phyloP scores from a whole-genome alignment of 768 basidiomycete species.

The Amanita jacksonii region DNA sequence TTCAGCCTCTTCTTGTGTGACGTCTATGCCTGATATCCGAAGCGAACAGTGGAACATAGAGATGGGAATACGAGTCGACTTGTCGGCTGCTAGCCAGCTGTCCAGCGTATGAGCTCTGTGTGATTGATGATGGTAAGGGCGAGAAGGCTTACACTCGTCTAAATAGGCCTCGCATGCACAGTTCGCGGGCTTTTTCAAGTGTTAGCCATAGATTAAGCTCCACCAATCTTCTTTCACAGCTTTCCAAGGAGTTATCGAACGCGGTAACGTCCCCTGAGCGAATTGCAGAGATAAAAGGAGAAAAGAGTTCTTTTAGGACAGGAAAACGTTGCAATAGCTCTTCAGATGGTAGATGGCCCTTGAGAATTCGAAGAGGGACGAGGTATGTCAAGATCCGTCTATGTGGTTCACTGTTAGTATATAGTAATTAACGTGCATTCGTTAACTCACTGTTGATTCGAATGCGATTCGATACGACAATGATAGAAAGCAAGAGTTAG shows the following conservation, averaged over 20 bases:
- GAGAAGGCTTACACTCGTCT: conserved; percentile 50
- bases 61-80: conserved; percentile 71
- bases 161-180: conserved; percentile 79
- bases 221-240: conserved; percentile 64
- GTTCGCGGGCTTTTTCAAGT: conserved; percentile 80
- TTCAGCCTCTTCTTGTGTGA: conserved; percentile 77
- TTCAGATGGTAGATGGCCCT: conserved; percentile 75
- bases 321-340: conserved; percentile 68
- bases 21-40: conserved; percentile 57
- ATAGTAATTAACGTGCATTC: background rate
- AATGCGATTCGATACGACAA: conserved; percentile 58
- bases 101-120: background rate
- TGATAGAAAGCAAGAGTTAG: conserved; percentile 80
- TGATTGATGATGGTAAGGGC: background rate
- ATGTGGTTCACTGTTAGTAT: conserved; percentile 1
- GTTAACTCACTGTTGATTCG: conserved; percentile 71
- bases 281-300: conserved; percentile 76
- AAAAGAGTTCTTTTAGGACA: conserved; percentile 59
- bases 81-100: conserved; percentile 76
- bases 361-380: conserved; percentile 80
- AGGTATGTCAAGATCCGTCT: conserved; percentile 90
- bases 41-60: conserved; percentile 74
- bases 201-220: conserved; percentile 82
- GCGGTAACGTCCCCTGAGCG: conserved; percentile 62
- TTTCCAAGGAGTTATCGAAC: conserved; percentile 76